Conservation (phyloP, 106 monocot species). For the Gastrodia elata region DNA sequence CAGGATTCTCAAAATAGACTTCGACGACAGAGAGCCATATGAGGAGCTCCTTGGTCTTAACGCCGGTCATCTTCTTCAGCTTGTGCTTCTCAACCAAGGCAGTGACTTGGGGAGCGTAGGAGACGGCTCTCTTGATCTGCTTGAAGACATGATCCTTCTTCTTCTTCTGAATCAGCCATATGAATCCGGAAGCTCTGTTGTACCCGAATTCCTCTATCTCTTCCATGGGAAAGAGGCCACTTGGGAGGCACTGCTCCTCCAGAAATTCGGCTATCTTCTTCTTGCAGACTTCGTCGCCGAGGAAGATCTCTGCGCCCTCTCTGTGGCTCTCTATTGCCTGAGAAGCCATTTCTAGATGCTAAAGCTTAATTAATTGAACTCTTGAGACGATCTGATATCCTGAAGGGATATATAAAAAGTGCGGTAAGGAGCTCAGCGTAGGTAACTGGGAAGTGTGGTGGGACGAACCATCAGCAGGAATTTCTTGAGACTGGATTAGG, state of each 20-base stretch:
- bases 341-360: constrained; percentile 7
- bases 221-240: background rate
- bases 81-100: background rate
- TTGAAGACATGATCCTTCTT: constrained; percentile 2
- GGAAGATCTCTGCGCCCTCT: constrained; percentile 7
- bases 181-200: background rate
- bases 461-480: too few relatives aligned
- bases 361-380: too few relatives aligned
- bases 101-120: background rate
- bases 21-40: background rate
- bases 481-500: too few relatives aligned
- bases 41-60: constrained; percentile 6
- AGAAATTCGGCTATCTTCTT: background rate
- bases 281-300: constrained; percentile 5
- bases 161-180: constrained; percentile 3
- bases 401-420: too few relatives aligned
- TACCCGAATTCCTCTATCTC: background rate
- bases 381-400: too few relatives aligned
- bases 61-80: background rate
- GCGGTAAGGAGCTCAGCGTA: too few relatives aligned
- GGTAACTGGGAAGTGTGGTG: too few relatives aligned
- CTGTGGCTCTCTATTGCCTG: constrained; percentile 11
- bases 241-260: background rate
- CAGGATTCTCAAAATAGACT: background rate
- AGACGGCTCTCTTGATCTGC: background rate